Base-by-base conservation (phyloP, 1,284 basidiomycete genomes). In the Cutaneotrichosporon dermatis region DNA sequence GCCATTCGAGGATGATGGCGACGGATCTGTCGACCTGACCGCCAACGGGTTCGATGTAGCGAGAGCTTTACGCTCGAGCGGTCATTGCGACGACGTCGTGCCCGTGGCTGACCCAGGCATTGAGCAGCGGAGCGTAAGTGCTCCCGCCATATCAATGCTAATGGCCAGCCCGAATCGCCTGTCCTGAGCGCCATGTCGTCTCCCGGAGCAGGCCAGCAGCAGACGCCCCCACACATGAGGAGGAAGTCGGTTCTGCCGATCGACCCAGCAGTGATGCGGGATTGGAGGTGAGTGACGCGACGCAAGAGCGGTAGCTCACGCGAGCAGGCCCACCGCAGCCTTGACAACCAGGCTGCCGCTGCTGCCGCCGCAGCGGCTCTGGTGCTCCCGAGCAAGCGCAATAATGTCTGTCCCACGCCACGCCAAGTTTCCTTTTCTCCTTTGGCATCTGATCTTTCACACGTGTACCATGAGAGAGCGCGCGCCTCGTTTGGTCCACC, bases 41-140 rank as follows among this genome's bases (percentile, higher is more conserved):
- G 88, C 88, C 6, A 87, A 88, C 57, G 88, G 88, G 6, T 88
- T 93, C 63, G 90, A 93, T 65, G 88, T 79, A 50, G 83, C 82
- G 69, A 79, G 60, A 76, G 73, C 63, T 77, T 78, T 58, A 89
- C 89, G 59, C 76, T 92, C 65, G 90, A 92, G 70, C 86, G 90
- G 69, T 85, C 63, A 72, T 77, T 9, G 89, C 88, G 34, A 92
- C 59, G 90, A 93, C 75, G 81, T 88, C 60, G 89, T 93, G 39
- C 91, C 91, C 33, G 87, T 88, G 82, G 90, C 91, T 49, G 90
- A 93, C 79, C 90, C 90, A 57, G 90, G 88, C 54, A 77, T 92
- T 65, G 90, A 92, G 42, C 59, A 65, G 58, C 64, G 71, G 83
- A 62, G 85, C 54, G 74, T 75, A 61, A 71, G 71, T 68, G 25